Evolutionary conservation across 2,329 filamentous ascomycete genomes (phyloP), one percentile per base, ranked within the genome.

Genomic region (Venturia nashicola): DNA sequence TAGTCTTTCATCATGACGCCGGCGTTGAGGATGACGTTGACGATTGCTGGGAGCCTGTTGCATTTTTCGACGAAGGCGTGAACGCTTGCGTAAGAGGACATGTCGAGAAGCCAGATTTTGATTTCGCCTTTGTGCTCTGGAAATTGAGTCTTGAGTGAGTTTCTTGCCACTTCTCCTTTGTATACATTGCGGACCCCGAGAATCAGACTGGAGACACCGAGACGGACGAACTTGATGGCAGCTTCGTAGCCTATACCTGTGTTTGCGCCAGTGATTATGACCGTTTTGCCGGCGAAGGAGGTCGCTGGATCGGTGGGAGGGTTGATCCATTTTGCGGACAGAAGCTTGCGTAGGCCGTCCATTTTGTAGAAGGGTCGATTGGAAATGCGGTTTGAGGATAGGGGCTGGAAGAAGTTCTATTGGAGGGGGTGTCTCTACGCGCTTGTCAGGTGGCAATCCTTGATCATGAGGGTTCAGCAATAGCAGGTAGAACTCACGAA

Each of bases 181-280:
- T 72, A 68, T 7, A 71, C 20, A 34, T 67, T 75, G 36, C 80
- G 76, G 36, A 78, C 76, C 3, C 76, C 77, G 20, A 82, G 70
- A 63, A 82, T 78, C 34, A 82, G 71, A 34, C 73, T 76, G 1
- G 70, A 70, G 14, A 76, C 74, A 5, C 74, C 72, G 6, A 80
- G 72, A 0, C 69, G 67, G 0, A 76, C 73, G 51, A 79, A 73
- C 65, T 80, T 77, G 0, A 72, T 71, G 0, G 76, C 75, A 7
- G 78, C 76, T 70, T 81, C 78, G 57, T 75, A 72, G 18, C 80
- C 79, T 0, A 82, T 73, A 5, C 79, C 79, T 8, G 72, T 70
- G 64, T 80, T 81, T 3, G 76, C 74, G 51, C 80, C 79, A 0
- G 80, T 82, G 11, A 82, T 75, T 39, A 82, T 76, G 64, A 79